Percentiles rank a stretch among this genome's conserved stretches.
Conservation (phyloP, 2,329 filamentous ascomycete genomes). For the Epichloe bromicola region DNA sequence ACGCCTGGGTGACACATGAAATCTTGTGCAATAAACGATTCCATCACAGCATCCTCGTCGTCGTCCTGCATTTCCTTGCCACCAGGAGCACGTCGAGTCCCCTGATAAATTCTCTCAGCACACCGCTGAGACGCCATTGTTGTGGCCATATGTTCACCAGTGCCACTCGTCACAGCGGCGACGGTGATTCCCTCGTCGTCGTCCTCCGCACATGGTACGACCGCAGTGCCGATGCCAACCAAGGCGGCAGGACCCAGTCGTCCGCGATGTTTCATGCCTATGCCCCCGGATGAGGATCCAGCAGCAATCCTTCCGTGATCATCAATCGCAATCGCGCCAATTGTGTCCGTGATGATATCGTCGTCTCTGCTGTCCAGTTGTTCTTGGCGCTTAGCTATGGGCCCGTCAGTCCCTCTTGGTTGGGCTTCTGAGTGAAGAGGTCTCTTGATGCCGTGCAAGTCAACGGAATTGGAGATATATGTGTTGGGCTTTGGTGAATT, state of each 20-base stretch:
- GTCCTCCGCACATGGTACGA: slow-evolving; percentile 62
- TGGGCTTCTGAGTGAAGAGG: slow-evolving; percentile 8
- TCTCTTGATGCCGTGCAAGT: slow-evolving; percentile 21
- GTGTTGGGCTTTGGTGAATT: background rate
- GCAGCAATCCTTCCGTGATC: slow-evolving; percentile 77
- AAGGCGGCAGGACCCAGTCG: slow-evolving; percentile 86
- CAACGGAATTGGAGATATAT: background rate
- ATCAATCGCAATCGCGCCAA: slow-evolving; percentile 91
- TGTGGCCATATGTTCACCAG: slow-evolving; percentile 95
- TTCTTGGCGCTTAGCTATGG: slow-evolving; percentile 8
- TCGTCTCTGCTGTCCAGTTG: slow-evolving; percentile 26
- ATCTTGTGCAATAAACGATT: slow-evolving; percentile 69
- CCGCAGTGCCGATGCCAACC: slow-evolving; percentile 79
- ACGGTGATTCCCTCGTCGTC: slow-evolving; percentile 60
- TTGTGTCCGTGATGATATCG: slow-evolving; percentile 73
- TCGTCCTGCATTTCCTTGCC: slow-evolving; percentile 53
- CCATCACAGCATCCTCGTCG: slow-evolving; percentile 65
- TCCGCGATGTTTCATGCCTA: slow-evolving; percentile 94
- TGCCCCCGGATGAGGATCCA: slow-evolving; percentile 90
- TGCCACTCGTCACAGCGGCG: slow-evolving; percentile 82
- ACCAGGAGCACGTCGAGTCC: slow-evolving; percentile 43
- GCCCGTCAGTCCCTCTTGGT: slow-evolving; percentile 3
- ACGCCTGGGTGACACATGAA: slow-evolving; percentile 91
- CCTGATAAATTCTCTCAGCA: slow-evolving; percentile 71
- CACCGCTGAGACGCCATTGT: slow-evolving; percentile 82